Evolutionary conservation across 2,329 filamentous ascomycete species (phyloP).

Genomic region (Pezizomycotina sp.): DNA sequence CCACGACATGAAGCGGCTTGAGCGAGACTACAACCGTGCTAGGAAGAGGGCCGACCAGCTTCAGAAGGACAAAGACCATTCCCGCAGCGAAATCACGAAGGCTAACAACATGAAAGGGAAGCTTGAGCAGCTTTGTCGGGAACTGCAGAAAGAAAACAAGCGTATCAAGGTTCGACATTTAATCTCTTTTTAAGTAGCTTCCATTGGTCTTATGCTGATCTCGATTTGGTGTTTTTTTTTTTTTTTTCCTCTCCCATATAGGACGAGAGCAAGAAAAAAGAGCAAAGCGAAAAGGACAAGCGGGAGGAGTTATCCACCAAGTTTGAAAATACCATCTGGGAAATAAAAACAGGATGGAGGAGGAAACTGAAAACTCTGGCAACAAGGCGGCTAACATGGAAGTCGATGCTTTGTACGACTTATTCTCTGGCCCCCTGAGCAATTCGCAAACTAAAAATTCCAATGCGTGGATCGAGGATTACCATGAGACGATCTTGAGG

Average conservation of each 20-base stretch:
- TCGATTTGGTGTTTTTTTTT: neutral
- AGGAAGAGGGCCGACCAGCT: constrained; percentile 88
- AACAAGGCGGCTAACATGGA: constrained; percentile 71
- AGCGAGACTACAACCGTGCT: constrained; percentile 85
- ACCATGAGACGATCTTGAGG: neutral
- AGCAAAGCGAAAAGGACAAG: constrained; percentile 69
- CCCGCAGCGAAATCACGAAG: constrained; percentile 74
- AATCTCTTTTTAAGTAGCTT: constrained; percentile 2
- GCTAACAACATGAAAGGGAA: constrained; percentile 87
- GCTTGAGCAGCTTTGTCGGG: constrained; percentile 84
- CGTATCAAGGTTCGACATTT: constrained; percentile 60
- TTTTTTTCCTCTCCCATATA: constrained; percentile 28
- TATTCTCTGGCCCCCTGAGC: neutral
- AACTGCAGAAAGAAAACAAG: constrained; percentile 93
- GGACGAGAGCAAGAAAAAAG: constrained; percentile 85
- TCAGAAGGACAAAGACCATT: constrained; percentile 91
- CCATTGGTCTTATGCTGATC: neutral
- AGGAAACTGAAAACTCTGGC: constrained; percentile 67
- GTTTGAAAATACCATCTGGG: constrained; percentile 25
- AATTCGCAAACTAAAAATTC: neutral
- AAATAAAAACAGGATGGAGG: constrained; percentile 34
- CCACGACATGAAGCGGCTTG: constrained; percentile 85
- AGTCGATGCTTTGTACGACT: constrained; percentile 66
- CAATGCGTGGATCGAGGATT: constrained; percentile 10
- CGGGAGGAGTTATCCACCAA: constrained; percentile 37